These are phyloP conservation scores for Alternaria triticina DNA, from an alignment of 2,329 filamentous ascomycete genomes.

Conservation along the genomic window DNA sequence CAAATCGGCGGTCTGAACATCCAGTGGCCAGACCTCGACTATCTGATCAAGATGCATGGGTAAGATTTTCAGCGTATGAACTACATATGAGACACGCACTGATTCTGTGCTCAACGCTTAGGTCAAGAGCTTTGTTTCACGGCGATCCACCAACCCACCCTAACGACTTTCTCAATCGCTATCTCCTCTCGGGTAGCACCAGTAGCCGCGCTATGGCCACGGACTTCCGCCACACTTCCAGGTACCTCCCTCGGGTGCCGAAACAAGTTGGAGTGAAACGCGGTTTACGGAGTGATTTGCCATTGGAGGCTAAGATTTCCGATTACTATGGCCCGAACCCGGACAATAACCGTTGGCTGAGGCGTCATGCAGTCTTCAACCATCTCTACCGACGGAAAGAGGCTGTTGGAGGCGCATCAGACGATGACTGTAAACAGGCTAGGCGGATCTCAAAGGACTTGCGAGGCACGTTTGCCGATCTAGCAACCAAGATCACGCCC, in stretches of 20 bases:
- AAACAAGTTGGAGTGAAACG: constrained; percentile 10
- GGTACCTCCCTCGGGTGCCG: background rate
- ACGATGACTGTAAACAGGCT: background rate
- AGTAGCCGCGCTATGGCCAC: constrained; percentile 8
- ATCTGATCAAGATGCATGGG: constrained; percentile 25
- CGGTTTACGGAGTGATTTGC: constrained; percentile 10
- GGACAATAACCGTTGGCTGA: constrained; percentile 16
- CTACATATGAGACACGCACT: background rate
- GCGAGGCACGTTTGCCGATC: constrained; percentile 3
- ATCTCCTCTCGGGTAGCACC: constrained; percentile 3
- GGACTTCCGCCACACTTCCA: background rate
- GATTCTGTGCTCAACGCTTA: background rate
- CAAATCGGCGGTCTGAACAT: constrained; percentile 20
- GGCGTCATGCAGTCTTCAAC: constrained; percentile 25
- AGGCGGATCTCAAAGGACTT: background rate
- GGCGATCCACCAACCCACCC: constrained; percentile 21
- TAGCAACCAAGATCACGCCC: constrained; percentile 3
- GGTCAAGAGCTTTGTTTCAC: constrained; percentile 17
- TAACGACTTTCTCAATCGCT: constrained; percentile 15
- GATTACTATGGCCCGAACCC: constrained; percentile 13
- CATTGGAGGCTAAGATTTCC: constrained; percentile 16
- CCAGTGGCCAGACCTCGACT: constrained; percentile 27
- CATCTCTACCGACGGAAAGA: constrained; percentile 6
- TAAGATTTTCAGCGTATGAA: background rate
- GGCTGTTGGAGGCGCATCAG: background rate